A percentile compares a stretch with the other conserved stretches of the same genome.
These are phyloP conservation scores for Nematodospora valgi DNA, from an alignment of 805 yeast genomes.

Conservation along the genomic window DNA sequence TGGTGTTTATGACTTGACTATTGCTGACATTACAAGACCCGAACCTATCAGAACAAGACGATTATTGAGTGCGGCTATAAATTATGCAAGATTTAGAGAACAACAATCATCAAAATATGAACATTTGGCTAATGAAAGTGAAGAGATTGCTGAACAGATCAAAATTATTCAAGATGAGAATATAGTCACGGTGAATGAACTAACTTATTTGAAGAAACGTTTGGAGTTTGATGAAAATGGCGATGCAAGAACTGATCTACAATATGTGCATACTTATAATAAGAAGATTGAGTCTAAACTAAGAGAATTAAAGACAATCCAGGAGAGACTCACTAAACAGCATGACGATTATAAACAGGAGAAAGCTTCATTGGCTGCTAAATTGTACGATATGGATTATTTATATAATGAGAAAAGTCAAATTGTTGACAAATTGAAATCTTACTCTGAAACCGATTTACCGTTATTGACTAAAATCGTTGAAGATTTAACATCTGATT, in stretches of 20 bases:
- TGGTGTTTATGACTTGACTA: conserved; percentile 73
- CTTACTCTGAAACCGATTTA: conserved; percentile 60
- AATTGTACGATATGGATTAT: conserved; percentile 59
- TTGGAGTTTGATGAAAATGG: conserved; percentile 21
- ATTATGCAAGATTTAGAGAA: conserved; percentile 81
- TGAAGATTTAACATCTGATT: conserved; percentile 45
- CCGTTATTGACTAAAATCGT: conserved; percentile 51
- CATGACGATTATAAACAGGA: conserved; percentile 62
- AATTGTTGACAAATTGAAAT: conserved; percentile 56
- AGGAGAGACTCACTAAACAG: conserved; percentile 59
- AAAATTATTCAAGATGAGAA: conserved; percentile 40
- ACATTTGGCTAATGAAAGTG: conserved; percentile 43
- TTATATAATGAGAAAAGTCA: conserved; percentile 53
- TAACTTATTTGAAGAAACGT: conserved; percentile 28
- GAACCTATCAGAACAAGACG: conserved; percentile 65
- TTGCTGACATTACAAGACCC: conserved; percentile 74
- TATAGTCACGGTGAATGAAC: conserved; percentile 29
- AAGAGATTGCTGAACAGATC: conserved; percentile 30
- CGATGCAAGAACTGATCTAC: conserved; percentile 33
- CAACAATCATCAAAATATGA: conserved; percentile 71
- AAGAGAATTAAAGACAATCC: conserved; percentile 55
- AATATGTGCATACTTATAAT: conserved; percentile 45
- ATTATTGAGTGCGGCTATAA: conserved; percentile 76
- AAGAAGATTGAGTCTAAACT: conserved; percentile 58
- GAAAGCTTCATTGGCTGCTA: conserved; percentile 54